Conservation (phyloP, 495 filamentous ascomycete genomes). For the Jackrogersella minutella region DNA sequence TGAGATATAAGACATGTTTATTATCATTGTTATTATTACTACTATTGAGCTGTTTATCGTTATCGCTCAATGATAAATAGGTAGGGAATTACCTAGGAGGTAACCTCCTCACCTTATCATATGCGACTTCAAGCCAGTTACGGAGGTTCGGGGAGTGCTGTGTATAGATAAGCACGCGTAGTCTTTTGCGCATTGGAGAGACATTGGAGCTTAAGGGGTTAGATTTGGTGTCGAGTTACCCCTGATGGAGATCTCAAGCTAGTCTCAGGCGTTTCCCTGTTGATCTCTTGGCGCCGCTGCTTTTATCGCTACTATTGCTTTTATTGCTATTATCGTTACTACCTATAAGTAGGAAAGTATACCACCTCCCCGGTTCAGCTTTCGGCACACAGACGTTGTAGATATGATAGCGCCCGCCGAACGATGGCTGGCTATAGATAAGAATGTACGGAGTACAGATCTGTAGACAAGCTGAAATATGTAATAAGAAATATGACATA, state of each 20-base stretch:
- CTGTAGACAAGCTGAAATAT: slow-evolving; percentile 2
- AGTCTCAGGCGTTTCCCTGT: not conserved
- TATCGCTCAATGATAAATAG: slow-evolving; percentile 2
- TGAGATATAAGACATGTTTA: not conserved
- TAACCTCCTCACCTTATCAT: slow-evolving; percentile 5
- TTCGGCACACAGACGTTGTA: slow-evolving; percentile 7
- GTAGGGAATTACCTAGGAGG: not conserved
- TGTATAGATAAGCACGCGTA: slow-evolving; percentile 32
- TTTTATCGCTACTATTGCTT: slow-evolving; percentile 16
- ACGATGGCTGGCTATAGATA: slow-evolving; percentile 25
- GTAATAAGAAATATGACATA: slow-evolving; percentile 10
- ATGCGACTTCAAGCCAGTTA: slow-evolving; percentile 8
- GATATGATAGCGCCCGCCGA: slow-evolving; percentile 14
- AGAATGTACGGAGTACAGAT: too few species aligned
- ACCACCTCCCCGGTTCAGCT: slow-evolving; percentile 10
- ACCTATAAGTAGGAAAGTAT: too few species aligned
- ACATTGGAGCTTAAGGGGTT: slow-evolving; percentile 11
- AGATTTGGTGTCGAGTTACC: slow-evolving; percentile 5
- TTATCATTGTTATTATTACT: not conserved
- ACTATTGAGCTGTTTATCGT: slow-evolving; percentile 1
- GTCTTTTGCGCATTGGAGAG: not conserved
- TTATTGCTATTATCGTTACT: too few species aligned
- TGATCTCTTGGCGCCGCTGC: slow-evolving; percentile 15
- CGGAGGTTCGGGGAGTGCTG: slow-evolving; percentile 32
- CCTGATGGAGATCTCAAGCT: slow-evolving; percentile 27